A percentile compares a stretch with the other conserved stretches of the same genome.
Evolutionary conservation across 345 rosid genomes (phyloP).

Genomic region (Hibiscus tridactylites): DNA sequence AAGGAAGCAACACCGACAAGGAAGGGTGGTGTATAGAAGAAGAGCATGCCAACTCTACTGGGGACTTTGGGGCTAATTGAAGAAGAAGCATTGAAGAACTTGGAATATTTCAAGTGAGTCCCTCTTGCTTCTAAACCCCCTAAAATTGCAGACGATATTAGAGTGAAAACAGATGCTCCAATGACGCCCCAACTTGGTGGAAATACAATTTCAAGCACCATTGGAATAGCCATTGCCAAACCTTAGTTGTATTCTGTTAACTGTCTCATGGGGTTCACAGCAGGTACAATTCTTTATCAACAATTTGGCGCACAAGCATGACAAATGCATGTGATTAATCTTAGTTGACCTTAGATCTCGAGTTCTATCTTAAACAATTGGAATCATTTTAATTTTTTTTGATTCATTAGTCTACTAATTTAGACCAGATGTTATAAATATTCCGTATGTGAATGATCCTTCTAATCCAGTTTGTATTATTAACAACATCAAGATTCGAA

Average conservation of each 20-base stretch:
- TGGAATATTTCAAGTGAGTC: slow-evolving; percentile 51
- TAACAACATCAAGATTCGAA: too few relatives aligned
- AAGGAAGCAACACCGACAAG: slow-evolving; percentile 45
- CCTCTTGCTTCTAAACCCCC: slow-evolving; percentile 48
- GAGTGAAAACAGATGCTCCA: slow-evolving; percentile 19
- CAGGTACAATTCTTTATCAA: too few relatives aligned
- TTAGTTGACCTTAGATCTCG: too few relatives aligned
- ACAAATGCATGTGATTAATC: too few relatives aligned
- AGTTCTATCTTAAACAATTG: too few relatives aligned
- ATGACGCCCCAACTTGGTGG: slow-evolving; percentile 31
- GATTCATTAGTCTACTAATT: too few relatives aligned
- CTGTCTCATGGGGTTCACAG: too few relatives aligned
- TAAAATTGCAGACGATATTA: slow-evolving; percentile 9
- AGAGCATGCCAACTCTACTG: slow-evolving; percentile 52
- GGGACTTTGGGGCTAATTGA: slow-evolving; percentile 18
- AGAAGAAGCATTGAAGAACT: slow-evolving; percentile 27
- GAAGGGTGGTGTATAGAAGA: slow-evolving; percentile 50
- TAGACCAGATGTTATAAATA: too few relatives aligned
- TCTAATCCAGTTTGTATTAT: too few relatives aligned
- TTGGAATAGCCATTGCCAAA: background rate
- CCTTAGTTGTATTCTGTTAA: background rate
- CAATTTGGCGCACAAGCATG: too few relatives aligned
- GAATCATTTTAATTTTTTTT: too few relatives aligned
- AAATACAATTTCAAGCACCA: slow-evolving; percentile 16
- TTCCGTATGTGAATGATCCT: too few relatives aligned